Conservation (phyloP, 1,284 basidiomycete species). For the Pseudozyma flocculosa region DNA sequence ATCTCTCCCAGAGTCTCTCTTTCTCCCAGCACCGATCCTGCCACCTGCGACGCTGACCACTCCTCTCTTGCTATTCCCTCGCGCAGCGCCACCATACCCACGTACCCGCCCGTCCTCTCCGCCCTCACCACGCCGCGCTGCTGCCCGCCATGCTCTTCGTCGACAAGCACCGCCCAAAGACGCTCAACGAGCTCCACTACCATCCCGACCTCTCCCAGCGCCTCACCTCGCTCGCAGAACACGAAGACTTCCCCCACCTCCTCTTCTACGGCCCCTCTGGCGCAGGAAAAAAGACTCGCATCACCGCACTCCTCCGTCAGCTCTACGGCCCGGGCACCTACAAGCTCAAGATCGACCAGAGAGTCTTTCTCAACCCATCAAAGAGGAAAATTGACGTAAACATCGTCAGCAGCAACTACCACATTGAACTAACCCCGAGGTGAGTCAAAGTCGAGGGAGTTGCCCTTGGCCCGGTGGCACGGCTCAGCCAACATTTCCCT, state of each 20-base stretch:
- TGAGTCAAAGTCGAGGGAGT: too few relatives aligned
- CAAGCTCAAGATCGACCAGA: slow-evolving; percentile 98
- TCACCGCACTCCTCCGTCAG: slow-evolving; percentile 75
- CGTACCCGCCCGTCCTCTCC: too few relatives aligned
- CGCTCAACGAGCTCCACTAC: slow-evolving; percentile 84
- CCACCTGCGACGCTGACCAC: too few relatives aligned
- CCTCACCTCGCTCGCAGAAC: slow-evolving; percentile 68
- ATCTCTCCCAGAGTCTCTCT: too few relatives aligned
- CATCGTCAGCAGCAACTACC: slow-evolving; percentile 86
- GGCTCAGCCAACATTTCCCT: too few relatives aligned
- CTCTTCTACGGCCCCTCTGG: slow-evolving; percentile 97
- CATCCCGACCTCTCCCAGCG: slow-evolving; percentile 78
- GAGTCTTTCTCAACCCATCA: slow-evolving; percentile 91
- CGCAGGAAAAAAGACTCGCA: slow-evolving; percentile 96
- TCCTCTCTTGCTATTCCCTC: too few relatives aligned
- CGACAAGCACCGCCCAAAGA: slow-evolving; percentile 77
- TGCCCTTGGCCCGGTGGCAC: too few relatives aligned
- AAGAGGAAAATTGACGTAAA: slow-evolving; percentile 95
- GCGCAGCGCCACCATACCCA: too few relatives aligned
- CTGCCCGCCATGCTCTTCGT: slow-evolving; percentile 54
- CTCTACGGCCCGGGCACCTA: slow-evolving; percentile 90
- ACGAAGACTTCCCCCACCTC: slow-evolving; percentile 87
- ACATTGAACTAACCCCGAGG: slow-evolving; percentile 97
- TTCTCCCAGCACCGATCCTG: too few relatives aligned
- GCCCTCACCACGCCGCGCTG: too few relatives aligned